Conservation (phyloP, 23 red algal species). For the Pyropia haitanensis region DNA sequence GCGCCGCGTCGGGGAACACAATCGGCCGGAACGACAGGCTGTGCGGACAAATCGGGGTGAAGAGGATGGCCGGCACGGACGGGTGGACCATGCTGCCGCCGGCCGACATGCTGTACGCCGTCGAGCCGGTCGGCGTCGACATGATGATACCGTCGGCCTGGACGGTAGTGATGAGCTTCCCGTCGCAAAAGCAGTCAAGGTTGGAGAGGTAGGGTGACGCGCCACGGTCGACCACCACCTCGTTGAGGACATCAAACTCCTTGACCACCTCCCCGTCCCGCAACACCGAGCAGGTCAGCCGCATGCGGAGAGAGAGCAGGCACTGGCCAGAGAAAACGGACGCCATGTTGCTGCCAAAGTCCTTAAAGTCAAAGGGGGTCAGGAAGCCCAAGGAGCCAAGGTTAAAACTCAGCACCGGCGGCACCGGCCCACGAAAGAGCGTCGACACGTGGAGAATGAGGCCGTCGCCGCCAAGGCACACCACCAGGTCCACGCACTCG, state of each 20-base stretch:
- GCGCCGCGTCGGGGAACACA: conserved; percentile 91
- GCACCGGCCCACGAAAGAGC: conserved; percentile 64
- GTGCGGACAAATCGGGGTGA: conserved; percentile 81
- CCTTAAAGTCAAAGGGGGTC: conserved; percentile 80
- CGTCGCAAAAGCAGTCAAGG: conserved; percentile 98
- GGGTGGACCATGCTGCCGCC: conserved; percentile 99
- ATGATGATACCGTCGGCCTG: conserved; percentile 99
- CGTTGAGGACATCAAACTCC: conserved; percentile 89
- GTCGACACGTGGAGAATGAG: conserved; percentile 81
- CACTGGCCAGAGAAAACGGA: conserved; percentile 61
- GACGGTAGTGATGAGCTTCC: conserved; percentile 87
- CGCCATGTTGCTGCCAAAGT: conserved; percentile 51
- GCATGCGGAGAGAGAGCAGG: conserved; percentile 83
- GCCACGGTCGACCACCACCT: conserved; percentile 93
- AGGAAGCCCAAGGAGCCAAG: conserved; percentile 86
- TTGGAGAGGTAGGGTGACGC: conserved; percentile 91
- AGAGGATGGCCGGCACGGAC: conserved; percentile 96
- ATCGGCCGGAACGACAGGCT: conserved; percentile 94
- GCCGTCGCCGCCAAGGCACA: conserved; percentile 91
- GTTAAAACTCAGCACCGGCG: conserved; percentile 87
- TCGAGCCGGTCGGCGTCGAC: conserved; percentile 98
- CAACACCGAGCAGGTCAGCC: conserved; percentile 65
- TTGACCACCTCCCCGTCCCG: conserved; percentile 22
- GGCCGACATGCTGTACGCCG: conserved; percentile 75
- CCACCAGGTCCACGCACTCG: conserved; percentile 75